Base-by-base conservation (phyloP, 306 rosid genomes). In the Erythrophleum fordii region DNA sequence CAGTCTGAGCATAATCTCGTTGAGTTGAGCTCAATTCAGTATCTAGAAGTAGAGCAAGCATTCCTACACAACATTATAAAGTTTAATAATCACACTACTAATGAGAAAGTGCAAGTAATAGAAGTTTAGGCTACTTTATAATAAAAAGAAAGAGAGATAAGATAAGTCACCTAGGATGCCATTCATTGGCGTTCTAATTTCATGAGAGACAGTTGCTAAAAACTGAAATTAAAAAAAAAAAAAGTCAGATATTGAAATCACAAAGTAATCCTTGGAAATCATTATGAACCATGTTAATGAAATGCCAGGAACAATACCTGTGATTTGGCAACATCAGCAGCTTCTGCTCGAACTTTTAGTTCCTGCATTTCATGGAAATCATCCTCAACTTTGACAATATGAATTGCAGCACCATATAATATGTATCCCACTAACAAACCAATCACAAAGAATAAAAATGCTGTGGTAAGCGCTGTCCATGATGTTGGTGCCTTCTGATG, bases 101-200 rank as follows among this genome's bases (percentile, higher is more conserved):
- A 69, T 49, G 49, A 83, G 59, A 70, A 80, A 78, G 48, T 26
- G 37, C 14, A 48, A 52, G 28, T 17, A 22, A 35, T 8, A 22
- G 55, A 67, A 73, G 17, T 49, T 58, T 29, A 51, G 14, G 20
- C 35, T 55, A 59, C 75, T 10, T 44, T 52, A 42, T 26, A 42
- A 69, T 3, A 11, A 45, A 70, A 77, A 58, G n/a, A n/a, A 12
- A 25, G 73, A 85, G 78, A 69, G 53, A 59, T 48, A 52, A 29
- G 17, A 60, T 20, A 51, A 77, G 78, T 75, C 87, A 96, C 99
- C 99, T 41, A 96, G 92, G 80, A 96, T 91, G 78, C 99, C 99
- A 72, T 96, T 93, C 98, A 96, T 93, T 29, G 99, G 99, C n/a
- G 99, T 96, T 85, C 99, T 88, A 29, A 96, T 96, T 94, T 96